These are phyloP conservation scores for Backusella tarrabulga DNA, from an alignment of 192 early-diverging fungal genomes.

Conservation along the genomic window DNA sequence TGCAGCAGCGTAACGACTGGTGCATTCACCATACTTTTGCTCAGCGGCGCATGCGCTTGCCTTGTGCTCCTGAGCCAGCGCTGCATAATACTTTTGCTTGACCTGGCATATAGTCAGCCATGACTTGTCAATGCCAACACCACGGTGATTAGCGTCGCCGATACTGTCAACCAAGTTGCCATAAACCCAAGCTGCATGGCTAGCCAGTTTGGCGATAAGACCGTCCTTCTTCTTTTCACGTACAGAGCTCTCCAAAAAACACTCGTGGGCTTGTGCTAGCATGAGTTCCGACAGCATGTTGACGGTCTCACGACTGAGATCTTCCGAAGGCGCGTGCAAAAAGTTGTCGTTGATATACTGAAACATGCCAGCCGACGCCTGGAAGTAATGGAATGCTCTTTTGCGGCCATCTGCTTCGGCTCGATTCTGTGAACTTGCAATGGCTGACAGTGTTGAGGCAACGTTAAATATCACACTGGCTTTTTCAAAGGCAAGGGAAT, in stretches of 20 bases:
- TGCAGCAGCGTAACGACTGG: slow-evolving; percentile 75
- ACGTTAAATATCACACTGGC: slow-evolving; percentile 95
- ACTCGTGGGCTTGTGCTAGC: slow-evolving; percentile 95
- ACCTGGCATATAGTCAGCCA: slow-evolving; percentile 84
- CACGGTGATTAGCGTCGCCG: slow-evolving; percentile 58
- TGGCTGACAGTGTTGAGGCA: slow-evolving; percentile 74
- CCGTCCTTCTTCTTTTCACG: slow-evolving; percentile 86
- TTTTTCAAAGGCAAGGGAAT: slow-evolving; percentile 96
- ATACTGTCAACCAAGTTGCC: slow-evolving; percentile 72
- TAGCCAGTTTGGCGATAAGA: slow-evolving; percentile 89
- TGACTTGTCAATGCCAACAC: slow-evolving; percentile 67
- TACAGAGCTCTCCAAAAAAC: slow-evolving; percentile 82
- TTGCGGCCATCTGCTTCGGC: slow-evolving; percentile 74
- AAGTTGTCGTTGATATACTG: slow-evolving; percentile 98
- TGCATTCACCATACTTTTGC: slow-evolving; percentile 81
- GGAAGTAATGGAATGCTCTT: slow-evolving; percentile 87
- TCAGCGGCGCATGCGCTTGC: slow-evolving; percentile 72
- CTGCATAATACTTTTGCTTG: slow-evolving; percentile 86
- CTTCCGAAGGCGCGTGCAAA: slow-evolving; percentile 91
- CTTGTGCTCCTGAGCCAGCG: slow-evolving; percentile 86
- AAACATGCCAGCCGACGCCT: slow-evolving; percentile 92
- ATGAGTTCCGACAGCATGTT: slow-evolving; percentile 82
- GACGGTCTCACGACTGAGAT: slow-evolving; percentile 88
- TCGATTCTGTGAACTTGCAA: slow-evolving; percentile 74
- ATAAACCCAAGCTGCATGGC: slow-evolving; percentile 77